Percentiles rank a stretch among this genome's conserved stretches.
Conservation (phyloP, 1,284 basidiomycete species). For the Ustilago nuda region DNA sequence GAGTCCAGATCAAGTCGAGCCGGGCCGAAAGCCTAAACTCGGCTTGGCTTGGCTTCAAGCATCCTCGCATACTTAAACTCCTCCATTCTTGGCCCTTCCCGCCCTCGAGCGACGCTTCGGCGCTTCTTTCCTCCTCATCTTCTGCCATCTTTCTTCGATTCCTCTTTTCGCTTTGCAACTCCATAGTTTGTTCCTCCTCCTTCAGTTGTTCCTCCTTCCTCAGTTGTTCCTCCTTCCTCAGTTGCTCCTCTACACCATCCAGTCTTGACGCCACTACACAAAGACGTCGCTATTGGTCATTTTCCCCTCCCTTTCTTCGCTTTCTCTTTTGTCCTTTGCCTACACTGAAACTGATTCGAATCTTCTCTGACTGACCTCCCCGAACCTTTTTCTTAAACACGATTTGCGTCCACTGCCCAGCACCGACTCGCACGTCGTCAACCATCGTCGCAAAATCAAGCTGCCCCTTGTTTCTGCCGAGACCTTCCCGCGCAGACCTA, state of each 20-base stretch:
- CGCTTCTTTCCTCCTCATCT: neutral
- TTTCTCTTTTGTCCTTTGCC: neutral
- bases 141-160: neutral
- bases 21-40: too few relatives aligned
- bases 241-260: neutral
- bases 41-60: neutral
- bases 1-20: neutral
- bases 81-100: neutral
- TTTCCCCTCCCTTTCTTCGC: neutral
- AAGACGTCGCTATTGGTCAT: slow-evolving; percentile 1
- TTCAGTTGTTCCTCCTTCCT: neutral
- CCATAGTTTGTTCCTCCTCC: neutral
- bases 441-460: neutral
- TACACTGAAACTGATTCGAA: neutral
- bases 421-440: neutral
- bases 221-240: too few relatives aligned
- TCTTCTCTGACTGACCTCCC: neutral
- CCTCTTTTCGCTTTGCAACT: neutral
- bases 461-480: neutral
- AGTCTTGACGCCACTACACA: neutral
- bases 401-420: neutral
- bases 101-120: neutral
- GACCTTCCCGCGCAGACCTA: neutral
- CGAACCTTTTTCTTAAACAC: neutral
- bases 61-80: neutral